Percentiles rank a stretch among this genome's conserved stretches.
phyloP scores from a whole-genome alignment of 306 rosid species.

The Albizia julibrissin region DNA sequence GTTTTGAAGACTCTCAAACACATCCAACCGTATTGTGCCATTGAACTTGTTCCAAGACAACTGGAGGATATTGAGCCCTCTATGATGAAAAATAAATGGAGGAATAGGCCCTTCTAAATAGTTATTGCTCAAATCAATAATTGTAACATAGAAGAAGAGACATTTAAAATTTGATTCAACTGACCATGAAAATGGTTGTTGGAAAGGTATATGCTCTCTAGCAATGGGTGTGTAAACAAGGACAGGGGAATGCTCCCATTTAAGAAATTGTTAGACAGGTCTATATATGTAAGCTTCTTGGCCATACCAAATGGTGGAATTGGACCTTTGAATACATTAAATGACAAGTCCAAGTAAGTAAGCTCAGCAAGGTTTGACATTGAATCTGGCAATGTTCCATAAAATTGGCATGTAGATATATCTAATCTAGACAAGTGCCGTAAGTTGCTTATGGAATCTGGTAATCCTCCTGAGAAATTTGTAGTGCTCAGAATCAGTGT shows the following conservation, averaged over 20 bases:
- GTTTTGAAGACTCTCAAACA: not conserved
- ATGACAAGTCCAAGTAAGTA: not conserved
- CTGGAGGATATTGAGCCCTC: not conserved
- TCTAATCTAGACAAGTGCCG: not conserved
- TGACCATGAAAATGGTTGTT: constrained; percentile 11
- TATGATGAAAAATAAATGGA: not conserved
- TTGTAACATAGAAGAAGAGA: not conserved
- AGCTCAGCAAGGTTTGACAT: constrained; percentile 19
- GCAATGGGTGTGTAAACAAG: constrained; percentile 4
- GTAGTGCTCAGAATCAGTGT: not conserved
- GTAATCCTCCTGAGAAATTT: not conserved
- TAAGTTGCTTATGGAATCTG: not conserved
- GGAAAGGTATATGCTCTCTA: not conserved
- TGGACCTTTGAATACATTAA: not conserved
- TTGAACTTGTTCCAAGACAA: constrained; percentile 47
- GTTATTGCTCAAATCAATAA: not conserved
- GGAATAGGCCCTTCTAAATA: constrained; percentile 42
- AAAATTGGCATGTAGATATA: not conserved
- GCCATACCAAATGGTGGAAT: constrained; percentile 24
- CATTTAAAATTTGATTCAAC: not conserved
- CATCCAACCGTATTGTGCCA: not conserved
- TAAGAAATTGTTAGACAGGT: not conserved
- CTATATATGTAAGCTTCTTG: not conserved
- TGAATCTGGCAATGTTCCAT: not conserved
- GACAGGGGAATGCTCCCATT: constrained; percentile 19